Conservation (phyloP, 495 filamentous ascomycete species). For the Aspergillus sclerotioniger region DNA sequence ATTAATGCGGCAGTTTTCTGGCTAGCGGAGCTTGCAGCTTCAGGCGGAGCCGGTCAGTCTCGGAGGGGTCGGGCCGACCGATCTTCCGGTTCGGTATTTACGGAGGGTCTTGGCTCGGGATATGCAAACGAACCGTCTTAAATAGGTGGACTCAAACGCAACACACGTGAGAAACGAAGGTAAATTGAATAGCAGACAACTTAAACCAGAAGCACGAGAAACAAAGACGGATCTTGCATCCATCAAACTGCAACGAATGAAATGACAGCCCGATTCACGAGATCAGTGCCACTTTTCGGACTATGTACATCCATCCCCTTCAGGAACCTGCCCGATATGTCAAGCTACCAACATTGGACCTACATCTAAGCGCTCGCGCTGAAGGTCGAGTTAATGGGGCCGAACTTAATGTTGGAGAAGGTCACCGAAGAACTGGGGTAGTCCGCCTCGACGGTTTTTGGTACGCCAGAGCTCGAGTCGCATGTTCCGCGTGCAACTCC, state of each 20-base stretch:
- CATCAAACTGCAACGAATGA: not conserved
- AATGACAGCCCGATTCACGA: not conserved
- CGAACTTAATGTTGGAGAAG: constrained; percentile 70
- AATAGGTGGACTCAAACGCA: not conserved
- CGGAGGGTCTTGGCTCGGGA: not conserved
- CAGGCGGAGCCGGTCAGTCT: constrained; percentile 8
- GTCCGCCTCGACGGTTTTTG: constrained; percentile 57
- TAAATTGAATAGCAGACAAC: too few relatives aligned
- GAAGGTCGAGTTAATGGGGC: constrained; percentile 65
- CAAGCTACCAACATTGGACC: too few relatives aligned
- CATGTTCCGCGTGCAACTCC: constrained; percentile 73
- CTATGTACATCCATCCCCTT: constrained; percentile 2
- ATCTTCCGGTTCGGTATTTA: constrained; percentile 10
- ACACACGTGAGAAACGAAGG: not conserved
- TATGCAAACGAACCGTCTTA: not conserved
- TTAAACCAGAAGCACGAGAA: too few relatives aligned
- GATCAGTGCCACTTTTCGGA: not conserved
- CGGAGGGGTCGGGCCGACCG: constrained; percentile 23
- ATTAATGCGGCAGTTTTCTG: constrained; percentile 8
- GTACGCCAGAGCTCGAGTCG: constrained; percentile 58
- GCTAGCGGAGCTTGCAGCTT: constrained; percentile 5
- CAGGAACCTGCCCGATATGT: constrained; percentile 2
- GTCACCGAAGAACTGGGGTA: constrained; percentile 55
- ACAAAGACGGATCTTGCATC: not conserved
- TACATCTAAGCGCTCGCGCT: too few relatives aligned